A percentile compares a stretch with the other conserved stretches of the same genome.
Conservation (phyloP, 106 monocot species). For the Alisma plantagoaquatica region DNA sequence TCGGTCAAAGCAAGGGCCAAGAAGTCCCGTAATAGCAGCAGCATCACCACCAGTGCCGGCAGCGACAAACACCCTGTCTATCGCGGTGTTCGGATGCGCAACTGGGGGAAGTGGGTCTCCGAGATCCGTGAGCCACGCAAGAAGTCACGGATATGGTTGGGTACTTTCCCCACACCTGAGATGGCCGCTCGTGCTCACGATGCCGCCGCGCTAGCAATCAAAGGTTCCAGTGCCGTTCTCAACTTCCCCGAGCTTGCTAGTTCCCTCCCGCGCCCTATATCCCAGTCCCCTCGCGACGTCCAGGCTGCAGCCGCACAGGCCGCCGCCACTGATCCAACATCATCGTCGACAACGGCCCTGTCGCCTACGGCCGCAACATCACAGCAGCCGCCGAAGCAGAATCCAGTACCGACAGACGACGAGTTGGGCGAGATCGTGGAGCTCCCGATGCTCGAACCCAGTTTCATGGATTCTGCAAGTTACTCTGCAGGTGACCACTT, state of each 20-base stretch:
- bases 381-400: too few relatives aligned
- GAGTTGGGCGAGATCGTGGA: slow-evolving; percentile 43
- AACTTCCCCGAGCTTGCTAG: slow-evolving; percentile 12
- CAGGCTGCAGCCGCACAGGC: slow-evolving; percentile 10
- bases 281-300: slow-evolving; percentile 12
- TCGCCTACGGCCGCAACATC: background rate
- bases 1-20: too few relatives aligned
- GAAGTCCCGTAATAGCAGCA: slow-evolving; percentile 1
- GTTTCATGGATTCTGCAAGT: slow-evolving; percentile 12
- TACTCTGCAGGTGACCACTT: slow-evolving; percentile 14
- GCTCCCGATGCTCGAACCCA: slow-evolving; percentile 20
- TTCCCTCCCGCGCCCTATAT: slow-evolving; percentile 5
- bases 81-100: slow-evolving; percentile 10
- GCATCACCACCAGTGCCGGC: too few relatives aligned
- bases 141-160: too few relatives aligned
- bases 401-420: slow-evolving; percentile 10
- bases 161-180: slow-evolving; percentile 9
- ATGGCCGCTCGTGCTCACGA: slow-evolving; percentile 13
- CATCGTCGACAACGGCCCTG: background rate
- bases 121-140: slow-evolving; percentile 20
- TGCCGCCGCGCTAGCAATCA: slow-evolving; percentile 8
- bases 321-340: slow-evolving; percentile 5
- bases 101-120: slow-evolving; percentile 14
- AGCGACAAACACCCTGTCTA: slow-evolving; percentile 7
- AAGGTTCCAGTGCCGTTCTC: slow-evolving; percentile 7